Conservation (phyloP, 2,329 filamentous ascomycete genomes). For the Venturia oleaginea region DNA sequence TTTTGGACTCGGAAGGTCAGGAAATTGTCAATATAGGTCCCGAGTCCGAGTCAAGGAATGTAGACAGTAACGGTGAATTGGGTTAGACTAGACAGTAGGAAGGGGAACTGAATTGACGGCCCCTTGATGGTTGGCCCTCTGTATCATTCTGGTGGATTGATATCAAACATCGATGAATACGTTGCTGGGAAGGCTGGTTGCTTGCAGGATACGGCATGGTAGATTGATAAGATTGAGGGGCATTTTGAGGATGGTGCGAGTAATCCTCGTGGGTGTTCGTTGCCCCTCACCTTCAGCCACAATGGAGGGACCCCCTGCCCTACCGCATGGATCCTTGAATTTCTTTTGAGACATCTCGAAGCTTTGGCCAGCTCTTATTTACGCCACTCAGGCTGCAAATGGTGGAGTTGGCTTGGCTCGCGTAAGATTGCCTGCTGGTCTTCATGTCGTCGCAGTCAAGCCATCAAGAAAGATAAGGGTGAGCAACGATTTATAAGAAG, state of each 20-base stretch:
- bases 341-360: background rate
- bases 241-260: background rate
- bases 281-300: slow-evolving; percentile 1
- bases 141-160: background rate
- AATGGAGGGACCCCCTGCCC: background rate
- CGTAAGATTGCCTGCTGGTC: background rate
- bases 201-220: background rate
- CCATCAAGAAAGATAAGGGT: background rate
- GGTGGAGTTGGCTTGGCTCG: background rate
- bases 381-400: background rate
- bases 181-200: background rate
- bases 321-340: background rate
- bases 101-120: background rate
- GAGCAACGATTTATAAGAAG: background rate
- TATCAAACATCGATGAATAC: background rate
- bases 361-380: slow-evolving; percentile 7
- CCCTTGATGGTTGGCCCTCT: background rate
- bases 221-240: background rate
- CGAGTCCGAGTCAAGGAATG: background rate
- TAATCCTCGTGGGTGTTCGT: slow-evolving; percentile 2
- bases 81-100: background rate
- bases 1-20: too few species aligned
- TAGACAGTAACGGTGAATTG: background rate
- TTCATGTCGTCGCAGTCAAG: too few species aligned
- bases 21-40: background rate